Conservation (phyloP, 805 yeast species). For the Alloascoidea africana region DNA sequence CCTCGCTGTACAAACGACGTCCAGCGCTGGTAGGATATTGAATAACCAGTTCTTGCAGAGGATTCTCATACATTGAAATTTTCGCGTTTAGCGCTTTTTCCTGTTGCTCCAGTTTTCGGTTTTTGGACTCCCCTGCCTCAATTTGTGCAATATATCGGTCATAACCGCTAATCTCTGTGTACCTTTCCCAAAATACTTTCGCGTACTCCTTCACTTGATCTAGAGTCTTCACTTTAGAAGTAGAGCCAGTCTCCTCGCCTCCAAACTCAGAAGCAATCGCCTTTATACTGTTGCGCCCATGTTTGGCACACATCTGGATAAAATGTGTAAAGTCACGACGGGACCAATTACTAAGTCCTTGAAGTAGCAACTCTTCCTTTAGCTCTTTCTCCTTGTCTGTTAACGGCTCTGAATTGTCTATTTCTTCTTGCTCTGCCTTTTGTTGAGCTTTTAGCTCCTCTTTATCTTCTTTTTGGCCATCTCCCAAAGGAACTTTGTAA, state of each 20-base stretch:
- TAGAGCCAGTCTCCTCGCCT: conserved; percentile 7
- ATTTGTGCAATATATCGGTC: conserved; percentile 72
- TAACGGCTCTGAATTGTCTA: conserved; percentile 62
- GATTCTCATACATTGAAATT: conserved; percentile 52
- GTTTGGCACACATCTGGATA: conserved; percentile 55
- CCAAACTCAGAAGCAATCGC: conserved; percentile 62
- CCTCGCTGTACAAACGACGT: conserved; percentile 53
- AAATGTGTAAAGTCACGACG: conserved; percentile 80
- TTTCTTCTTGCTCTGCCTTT: conserved; percentile 52
- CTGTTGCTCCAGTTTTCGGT: conserved; percentile 47
- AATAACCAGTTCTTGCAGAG: conserved; percentile 63
- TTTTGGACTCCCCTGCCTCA: conserved; percentile 80
- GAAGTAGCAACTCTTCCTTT: conserved; percentile 39
- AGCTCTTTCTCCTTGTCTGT: conserved; percentile 64
- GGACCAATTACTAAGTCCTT: conserved; percentile 62
- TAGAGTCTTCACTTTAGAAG: conserved; percentile 48
- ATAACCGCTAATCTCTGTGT: conserved; percentile 72
- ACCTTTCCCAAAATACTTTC: conserved; percentile 66
- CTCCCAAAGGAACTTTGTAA: conserved; percentile 49
- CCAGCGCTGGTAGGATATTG: conserved; percentile 60
- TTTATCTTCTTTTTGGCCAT: conserved; percentile 25
- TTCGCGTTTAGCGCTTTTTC: conserved; percentile 70
- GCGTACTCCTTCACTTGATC: conserved; percentile 76
- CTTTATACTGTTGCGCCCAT: conserved; percentile 63
- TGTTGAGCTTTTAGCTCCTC: conserved; percentile 31